Conservation (phyloP, 805 yeast species). For the Ogataea degrootiae region DNA sequence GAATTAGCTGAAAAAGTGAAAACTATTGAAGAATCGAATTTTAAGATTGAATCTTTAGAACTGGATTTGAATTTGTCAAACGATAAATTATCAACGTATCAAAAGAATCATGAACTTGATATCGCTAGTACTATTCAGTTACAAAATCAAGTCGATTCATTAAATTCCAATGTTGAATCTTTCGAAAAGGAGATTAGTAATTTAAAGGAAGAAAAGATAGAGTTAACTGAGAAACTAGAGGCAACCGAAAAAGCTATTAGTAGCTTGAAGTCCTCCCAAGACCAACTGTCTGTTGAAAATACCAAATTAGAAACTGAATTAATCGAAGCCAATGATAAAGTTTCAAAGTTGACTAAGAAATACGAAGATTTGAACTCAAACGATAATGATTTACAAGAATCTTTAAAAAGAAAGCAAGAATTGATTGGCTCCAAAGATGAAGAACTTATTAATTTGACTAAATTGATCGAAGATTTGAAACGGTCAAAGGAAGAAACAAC, state of each 20-base stretch:
- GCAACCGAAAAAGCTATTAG: constrained; percentile 5
- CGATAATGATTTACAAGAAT: constrained; percentile 2
- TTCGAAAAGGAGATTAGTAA: constrained; percentile 5
- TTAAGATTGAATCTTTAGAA: constrained; percentile 10
- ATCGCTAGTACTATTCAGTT: constrained; percentile 6
- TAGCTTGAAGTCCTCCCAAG: constrained; percentile 6
- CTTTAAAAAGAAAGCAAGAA: constrained; percentile 6
- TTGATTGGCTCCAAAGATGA: constrained; percentile 7
- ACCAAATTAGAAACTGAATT: constrained; percentile 4
- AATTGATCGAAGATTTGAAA: constrained; percentile 2
- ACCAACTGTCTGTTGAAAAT: constrained; percentile 6
- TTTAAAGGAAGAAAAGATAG: constrained; percentile 6
- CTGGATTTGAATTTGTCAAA: constrained; percentile 7
- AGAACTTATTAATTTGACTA: constrained; percentile 5
- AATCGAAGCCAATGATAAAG: constrained; percentile 3
- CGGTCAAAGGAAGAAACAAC: not conserved
- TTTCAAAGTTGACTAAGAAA: not conserved
- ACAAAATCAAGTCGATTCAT: constrained; percentile 7
- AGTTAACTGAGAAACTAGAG: not conserved
- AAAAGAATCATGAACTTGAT: constrained; percentile 9
- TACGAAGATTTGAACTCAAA: not conserved
- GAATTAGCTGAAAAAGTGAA: constrained; percentile 9
- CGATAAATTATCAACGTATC: constrained; percentile 9
- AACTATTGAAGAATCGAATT: constrained; percentile 3
- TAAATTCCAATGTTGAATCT: constrained; percentile 5